Base-by-base conservation (phyloP, 2,329 filamentous ascomycete genomes). In the Cordyceps tenuipes region DNA sequence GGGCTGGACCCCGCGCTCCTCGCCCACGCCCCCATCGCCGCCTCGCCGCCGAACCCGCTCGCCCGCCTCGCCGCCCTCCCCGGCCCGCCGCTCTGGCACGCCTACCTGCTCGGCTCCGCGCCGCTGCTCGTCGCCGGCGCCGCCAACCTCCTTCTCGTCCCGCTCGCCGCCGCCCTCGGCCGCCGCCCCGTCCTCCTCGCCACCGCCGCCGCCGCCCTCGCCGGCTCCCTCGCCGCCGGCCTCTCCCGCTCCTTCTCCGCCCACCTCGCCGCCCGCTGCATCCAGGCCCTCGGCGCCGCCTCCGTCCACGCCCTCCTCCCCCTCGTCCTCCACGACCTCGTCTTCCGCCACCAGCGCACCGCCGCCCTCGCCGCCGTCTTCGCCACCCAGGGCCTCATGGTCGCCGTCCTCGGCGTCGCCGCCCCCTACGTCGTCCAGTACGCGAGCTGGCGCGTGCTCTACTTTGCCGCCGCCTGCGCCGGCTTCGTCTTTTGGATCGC, bases 291-390 rank as follows among this genome's bases (percentile, higher is more conserved):
- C 7, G 73, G 72, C 1, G 71, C 70, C 0, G 72, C 72, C 4
- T 67, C 72, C 0, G 70, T 72, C n/a, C 71, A 73, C 61, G 70
- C 71, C 0, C 60, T 75, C 21, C 68, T 75, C 9, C 73, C 73
- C 2, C 65, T 75, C 12, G 70, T 75, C 31, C 68, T 73, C 1
- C 72, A 75, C 65, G 73, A 75, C 47, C 67, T 75, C 41, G 69
- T 73, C 47, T 75, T 75, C 39, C 68, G 74, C 19, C 73, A 75
- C 59, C 67, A 75, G 66, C 68, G 73, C 4, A 72, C 71, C 62
- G 65, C 65, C 55, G 72, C 68, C 10, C 67, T 73, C 47, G 68
- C 71, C 12, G 64, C 67, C 8, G 64, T 73, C 26, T 64, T 70
- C 39, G 64, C 68, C 1, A 68, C 66, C 12, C 66, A 66, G 65